Conservation (phyloP, 768 basidiomycete genomes). For the Phlegmacium glaucopus region DNA sequence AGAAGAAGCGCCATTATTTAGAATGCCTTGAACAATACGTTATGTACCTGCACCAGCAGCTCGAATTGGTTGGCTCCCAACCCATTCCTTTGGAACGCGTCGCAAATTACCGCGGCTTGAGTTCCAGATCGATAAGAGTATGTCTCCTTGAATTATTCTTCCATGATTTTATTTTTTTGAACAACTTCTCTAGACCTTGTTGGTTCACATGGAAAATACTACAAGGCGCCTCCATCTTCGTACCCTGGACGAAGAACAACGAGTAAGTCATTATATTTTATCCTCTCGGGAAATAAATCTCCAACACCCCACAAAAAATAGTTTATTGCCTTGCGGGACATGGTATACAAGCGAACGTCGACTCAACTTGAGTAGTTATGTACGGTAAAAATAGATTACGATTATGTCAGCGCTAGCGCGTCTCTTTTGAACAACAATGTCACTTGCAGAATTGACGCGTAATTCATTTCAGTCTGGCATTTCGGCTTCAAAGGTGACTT, state of each 20-base stretch:
- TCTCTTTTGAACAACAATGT: constrained; percentile 41
- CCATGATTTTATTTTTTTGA: neutral
- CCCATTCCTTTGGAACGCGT: constrained; percentile 51
- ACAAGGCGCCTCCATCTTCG: constrained; percentile 47
- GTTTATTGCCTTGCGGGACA: constrained; percentile 16
- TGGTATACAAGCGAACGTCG: constrained; percentile 5
- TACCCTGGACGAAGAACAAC: constrained; percentile 52
- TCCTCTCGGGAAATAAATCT: neutral
- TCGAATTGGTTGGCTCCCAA: constrained; percentile 43
- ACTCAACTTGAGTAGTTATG: neutral
- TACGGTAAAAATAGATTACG: too few relatives aligned
- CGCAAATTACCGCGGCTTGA: constrained; percentile 49
- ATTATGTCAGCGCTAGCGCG: neutral
- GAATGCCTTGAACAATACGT: constrained; percentile 74
- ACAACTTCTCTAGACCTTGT: constrained; percentile 44
- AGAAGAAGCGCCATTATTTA: constrained; percentile 72
- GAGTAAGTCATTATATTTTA: constrained; percentile 29
- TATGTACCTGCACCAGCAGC: constrained; percentile 59
- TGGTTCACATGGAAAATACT: constrained; percentile 66
- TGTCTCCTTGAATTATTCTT: constrained; percentile 10
- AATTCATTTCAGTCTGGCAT: constrained; percentile 74
- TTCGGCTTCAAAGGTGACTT: constrained; percentile 53
- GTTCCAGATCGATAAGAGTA: constrained; percentile 63
- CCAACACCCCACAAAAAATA: neutral
- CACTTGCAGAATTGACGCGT: constrained; percentile 63